Conservation (phyloP, 169 alveolate species). For the Cytauxzoon felis region DNA sequence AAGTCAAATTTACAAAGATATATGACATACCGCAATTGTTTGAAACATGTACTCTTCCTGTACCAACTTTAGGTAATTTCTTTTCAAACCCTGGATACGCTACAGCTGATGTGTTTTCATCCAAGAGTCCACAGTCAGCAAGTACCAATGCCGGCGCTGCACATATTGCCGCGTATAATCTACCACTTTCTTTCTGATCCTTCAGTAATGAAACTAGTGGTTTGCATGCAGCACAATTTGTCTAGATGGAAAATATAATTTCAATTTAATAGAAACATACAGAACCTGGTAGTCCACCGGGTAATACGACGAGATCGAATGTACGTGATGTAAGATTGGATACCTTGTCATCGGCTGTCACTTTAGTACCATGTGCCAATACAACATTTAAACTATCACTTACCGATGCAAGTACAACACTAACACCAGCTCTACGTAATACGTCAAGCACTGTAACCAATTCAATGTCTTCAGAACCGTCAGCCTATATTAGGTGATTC, state of each 20-base stretch:
- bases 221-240: slow-evolving; percentile 41
- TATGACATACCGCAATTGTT: slow-evolving; percentile 63
- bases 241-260: background rate
- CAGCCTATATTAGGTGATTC: slow-evolving; percentile 26
- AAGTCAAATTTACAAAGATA: background rate
- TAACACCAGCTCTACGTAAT: slow-evolving; percentile 68
- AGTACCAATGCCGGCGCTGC: slow-evolving; percentile 75
- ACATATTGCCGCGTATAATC: slow-evolving; percentile 75
- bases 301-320: slow-evolving; percentile 68
- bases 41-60: slow-evolving; percentile 71
- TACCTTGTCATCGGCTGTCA: slow-evolving; percentile 62
- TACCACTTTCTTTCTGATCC: slow-evolving; percentile 60
- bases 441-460: slow-evolving; percentile 72
- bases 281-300: slow-evolving; percentile 75
- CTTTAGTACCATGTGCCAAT: slow-evolving; percentile 60
- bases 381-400: slow-evolving; percentile 10
- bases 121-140: slow-evolving; percentile 67
- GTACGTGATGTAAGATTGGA: slow-evolving; percentile 51
- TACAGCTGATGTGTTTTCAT: slow-evolving; percentile 63
- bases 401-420: slow-evolving; percentile 39
- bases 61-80: slow-evolving; percentile 65
- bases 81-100: slow-evolving; percentile 73
- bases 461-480: slow-evolving; percentile 76
- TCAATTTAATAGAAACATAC: slow-evolving; percentile 30
- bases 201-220: slow-evolving; percentile 58